phyloP scores from a whole-genome alignment of 2,329 filamentous ascomycete genomes.

The Aspergillus uvarum region DNA sequence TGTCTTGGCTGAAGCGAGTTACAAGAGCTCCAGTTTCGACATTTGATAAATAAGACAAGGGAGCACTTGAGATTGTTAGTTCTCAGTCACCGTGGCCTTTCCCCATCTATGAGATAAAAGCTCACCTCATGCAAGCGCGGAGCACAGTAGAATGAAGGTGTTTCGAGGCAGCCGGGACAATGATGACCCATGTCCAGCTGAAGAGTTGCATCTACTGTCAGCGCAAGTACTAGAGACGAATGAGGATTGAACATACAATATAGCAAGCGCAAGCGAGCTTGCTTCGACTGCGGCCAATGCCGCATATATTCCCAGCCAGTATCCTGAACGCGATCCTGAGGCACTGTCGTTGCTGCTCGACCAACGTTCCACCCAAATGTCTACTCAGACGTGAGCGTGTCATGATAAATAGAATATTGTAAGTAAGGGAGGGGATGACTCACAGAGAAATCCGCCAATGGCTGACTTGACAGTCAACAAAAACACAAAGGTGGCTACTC shows the following conservation, averaged over 20 bases:
- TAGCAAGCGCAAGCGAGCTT: neutral
- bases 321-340: conserved; percentile 11
- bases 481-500: conserved; percentile 16
- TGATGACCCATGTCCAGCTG: conserved; percentile 17
- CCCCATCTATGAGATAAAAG: too few relatives aligned
- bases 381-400: neutral
- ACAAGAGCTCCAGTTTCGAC: conserved; percentile 45
- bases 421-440: too few relatives aligned
- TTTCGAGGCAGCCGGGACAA: conserved; percentile 20
- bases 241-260: neutral
- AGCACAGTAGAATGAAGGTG: conserved; percentile 25
- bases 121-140: neutral
- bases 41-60: conserved; percentile 44
- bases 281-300: conserved; percentile 16
- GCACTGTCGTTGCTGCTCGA: conserved; percentile 15
- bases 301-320: conserved; percentile 21
- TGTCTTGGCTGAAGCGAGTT: conserved; percentile 46
- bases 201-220: neutral
- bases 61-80: conserved; percentile 23
- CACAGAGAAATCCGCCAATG: conserved; percentile 7
- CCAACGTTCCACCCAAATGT: conserved; percentile 21
- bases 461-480: conserved; percentile 12
- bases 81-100: too few relatives aligned
- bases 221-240: neutral
- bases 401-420: too few relatives aligned